These are phyloP conservation scores for Nothomitra cinnamomea DNA, from an alignment of 2,329 filamentous ascomycete genomes.

Conservation along the genomic window DNA sequence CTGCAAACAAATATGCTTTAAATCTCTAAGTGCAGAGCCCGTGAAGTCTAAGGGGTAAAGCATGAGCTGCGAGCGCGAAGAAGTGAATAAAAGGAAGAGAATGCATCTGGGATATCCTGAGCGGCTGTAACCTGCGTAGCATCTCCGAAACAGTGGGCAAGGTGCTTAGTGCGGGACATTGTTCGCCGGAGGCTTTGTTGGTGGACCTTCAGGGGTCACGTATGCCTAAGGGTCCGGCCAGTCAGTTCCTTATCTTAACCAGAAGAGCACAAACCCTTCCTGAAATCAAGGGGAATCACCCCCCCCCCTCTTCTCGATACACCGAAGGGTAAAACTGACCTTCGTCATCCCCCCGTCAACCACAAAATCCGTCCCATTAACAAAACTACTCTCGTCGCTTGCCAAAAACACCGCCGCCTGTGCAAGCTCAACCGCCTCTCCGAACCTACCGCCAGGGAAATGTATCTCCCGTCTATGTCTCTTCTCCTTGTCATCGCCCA, in stretches of 20 bases:
- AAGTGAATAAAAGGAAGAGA: too few relatives aligned
- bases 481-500: conserved; percentile 73
- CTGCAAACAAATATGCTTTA: too few relatives aligned
- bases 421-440: conserved; percentile 86
- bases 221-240: conserved; percentile 43
- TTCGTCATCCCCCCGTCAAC: conserved; percentile 94
- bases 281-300: too few relatives aligned
- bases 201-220: conserved; percentile 42
- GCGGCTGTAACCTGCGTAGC: too few relatives aligned
- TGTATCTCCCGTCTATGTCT: conserved; percentile 70
- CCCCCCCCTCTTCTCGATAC: too few relatives aligned
- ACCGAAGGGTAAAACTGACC: conserved; percentile 23
- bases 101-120: too few relatives aligned
- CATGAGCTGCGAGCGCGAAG: too few relatives aligned
- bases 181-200: conserved; percentile 36
- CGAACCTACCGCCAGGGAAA: conserved; percentile 76
- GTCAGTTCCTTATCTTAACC: neutral
- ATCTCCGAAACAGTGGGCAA: too few relatives aligned
- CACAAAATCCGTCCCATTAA: conserved; percentile 82
- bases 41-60: too few relatives aligned
- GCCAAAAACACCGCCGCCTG: conserved; percentile 78
- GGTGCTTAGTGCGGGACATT: neutral
- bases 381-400: conserved; percentile 75
- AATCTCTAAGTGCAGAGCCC: too few relatives aligned
- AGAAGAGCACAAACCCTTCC: too few relatives aligned